Conservation (phyloP, 2,329 filamentous ascomycete genomes). For the Zymoseptoria pseudotritici region DNA sequence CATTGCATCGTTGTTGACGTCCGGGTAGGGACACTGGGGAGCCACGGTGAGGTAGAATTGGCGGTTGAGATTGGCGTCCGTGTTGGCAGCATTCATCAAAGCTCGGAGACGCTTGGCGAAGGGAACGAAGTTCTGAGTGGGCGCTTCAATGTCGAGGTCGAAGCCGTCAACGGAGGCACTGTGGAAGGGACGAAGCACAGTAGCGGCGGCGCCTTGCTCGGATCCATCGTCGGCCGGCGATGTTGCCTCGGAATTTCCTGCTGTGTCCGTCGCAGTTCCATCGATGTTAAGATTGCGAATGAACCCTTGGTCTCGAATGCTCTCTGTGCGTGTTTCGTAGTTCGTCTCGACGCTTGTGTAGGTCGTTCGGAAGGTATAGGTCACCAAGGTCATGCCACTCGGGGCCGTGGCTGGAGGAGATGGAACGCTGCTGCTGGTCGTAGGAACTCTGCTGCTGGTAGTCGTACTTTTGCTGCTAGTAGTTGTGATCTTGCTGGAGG, state of each 20-base stretch:
- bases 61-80: slow-evolving; percentile 10
- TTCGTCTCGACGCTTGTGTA: not conserved
- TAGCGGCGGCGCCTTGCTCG: slow-evolving; percentile 5
- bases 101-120: slow-evolving; percentile 30
- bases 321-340: not conserved
- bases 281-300: not conserved
- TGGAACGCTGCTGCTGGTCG: not conserved
- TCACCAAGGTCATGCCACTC: not conserved
- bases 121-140: slow-evolving; percentile 53
- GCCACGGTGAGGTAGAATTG: slow-evolving; percentile 40
- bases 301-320: not conserved
- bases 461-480: not conserved
- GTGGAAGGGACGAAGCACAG: slow-evolving; percentile 58
- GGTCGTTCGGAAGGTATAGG: not conserved
- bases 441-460: not conserved
- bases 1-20: slow-evolving; percentile 26
- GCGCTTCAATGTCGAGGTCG: slow-evolving; percentile 66
- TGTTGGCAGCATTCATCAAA: slow-evolving; percentile 21
- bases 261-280: not conserved
- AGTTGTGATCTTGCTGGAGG: not conserved
- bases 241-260: not conserved
- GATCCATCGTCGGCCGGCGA: not conserved
- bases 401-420: not conserved
- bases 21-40: slow-evolving; percentile 36
- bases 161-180: slow-evolving; percentile 62